Conservation (phyloP, 257 asterid genomes). For the Euphrasia confusa region DNA sequence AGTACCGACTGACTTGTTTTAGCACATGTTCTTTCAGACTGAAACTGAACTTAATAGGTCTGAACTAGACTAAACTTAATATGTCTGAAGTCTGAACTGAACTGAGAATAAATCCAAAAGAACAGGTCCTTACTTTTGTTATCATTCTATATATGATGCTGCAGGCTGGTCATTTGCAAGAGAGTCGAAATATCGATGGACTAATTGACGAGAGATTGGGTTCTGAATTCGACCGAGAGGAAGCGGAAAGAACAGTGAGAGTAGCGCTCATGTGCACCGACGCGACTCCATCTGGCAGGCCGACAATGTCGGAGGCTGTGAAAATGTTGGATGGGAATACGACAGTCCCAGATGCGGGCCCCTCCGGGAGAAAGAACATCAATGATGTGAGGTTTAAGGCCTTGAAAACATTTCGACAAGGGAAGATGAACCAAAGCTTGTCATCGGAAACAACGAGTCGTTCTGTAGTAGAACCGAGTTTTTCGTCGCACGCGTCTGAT, state of each 20-base stretch:
- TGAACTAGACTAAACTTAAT: too few relatives aligned
- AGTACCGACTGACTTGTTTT: too few relatives aligned
- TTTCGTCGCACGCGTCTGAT: constrained; percentile 27
- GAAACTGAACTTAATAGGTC: too few relatives aligned
- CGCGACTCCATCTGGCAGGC: constrained; percentile 62
- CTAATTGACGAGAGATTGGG: constrained; percentile 53
- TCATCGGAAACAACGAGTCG: constrained; percentile 15
- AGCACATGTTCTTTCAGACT: too few relatives aligned
- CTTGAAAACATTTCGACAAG: constrained; percentile 48
- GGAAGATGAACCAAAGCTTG: constrained; percentile 30
- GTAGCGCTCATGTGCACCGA: constrained; percentile 68
- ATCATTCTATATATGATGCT: too few relatives aligned
- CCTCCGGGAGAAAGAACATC: constrained; percentile 34
- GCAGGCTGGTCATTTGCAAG: constrained; percentile 64
- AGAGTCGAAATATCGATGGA: constrained; percentile 41
- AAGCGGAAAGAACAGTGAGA: constrained; percentile 49
- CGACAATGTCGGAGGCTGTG: constrained; percentile 79
- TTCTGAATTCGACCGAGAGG: constrained; percentile 38
- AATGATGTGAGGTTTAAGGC: constrained; percentile 66
- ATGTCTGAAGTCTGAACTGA: too few relatives aligned
- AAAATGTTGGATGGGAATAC: constrained; percentile 69
- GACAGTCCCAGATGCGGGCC: constrained; percentile 42
- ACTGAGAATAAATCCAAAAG: too few relatives aligned
- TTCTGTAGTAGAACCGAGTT: constrained; percentile 17
- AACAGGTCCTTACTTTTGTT: too few relatives aligned